Conservation (phyloP, 2,329 filamentous ascomycete genomes). For the Ceratocystis variospora region DNA sequence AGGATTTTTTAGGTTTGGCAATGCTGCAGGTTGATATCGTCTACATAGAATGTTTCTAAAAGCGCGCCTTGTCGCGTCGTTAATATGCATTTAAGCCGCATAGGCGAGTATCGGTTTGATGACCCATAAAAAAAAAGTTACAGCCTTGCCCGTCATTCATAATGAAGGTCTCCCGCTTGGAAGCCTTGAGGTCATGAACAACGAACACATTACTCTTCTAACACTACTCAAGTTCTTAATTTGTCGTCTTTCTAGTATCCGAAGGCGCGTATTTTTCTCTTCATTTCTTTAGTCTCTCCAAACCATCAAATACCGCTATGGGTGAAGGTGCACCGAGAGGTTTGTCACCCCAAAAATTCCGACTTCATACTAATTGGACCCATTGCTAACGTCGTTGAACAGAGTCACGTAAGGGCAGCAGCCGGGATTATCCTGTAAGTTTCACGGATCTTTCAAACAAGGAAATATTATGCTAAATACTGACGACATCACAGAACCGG, state of each 20-base stretch:
- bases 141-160: conserved; percentile 17
- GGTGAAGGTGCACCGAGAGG: conserved; percentile 43
- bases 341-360: conserved; percentile 6
- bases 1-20: not conserved
- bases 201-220: not conserved
- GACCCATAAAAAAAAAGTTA: conserved; percentile 19
- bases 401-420: conserved; percentile 38
- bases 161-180: not conserved
- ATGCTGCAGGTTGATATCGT: not conserved
- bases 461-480: not conserved
- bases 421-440: conserved; percentile 40
- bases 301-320: conserved; percentile 38
- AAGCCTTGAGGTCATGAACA: not conserved
- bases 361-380: not conserved
- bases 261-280: not conserved
- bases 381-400: conserved; percentile 9
- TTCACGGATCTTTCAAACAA: not conserved
- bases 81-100: conserved; percentile 11
- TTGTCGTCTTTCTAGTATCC: not conserved
- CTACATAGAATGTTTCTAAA: not conserved
- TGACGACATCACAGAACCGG: conserved; percentile 25
- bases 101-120: conserved; percentile 3
- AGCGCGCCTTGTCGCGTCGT: conserved; percentile 10
- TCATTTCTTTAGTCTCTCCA: not conserved
- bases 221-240: not conserved